Conservation (phyloP, 345 rosid genomes). For the Mangifera indica region DNA sequence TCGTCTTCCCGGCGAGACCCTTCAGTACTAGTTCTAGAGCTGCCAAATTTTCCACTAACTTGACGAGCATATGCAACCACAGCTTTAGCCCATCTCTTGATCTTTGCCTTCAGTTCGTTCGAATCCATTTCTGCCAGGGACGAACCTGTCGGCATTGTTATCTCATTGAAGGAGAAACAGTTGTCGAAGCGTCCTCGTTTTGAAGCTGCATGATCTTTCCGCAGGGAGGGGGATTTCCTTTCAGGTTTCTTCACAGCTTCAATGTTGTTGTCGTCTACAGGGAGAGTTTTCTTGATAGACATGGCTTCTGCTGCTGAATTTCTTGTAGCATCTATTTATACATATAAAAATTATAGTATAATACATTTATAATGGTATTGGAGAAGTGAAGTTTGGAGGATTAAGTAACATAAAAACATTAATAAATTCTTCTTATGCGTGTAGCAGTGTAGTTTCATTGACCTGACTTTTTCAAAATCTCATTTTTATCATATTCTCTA, state of each 20-base stretch:
- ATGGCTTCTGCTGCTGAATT: constrained; percentile 22
- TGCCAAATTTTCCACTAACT: constrained; percentile 50
- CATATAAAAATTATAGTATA: no score
- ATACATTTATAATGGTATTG: not conserved
- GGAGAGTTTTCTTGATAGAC: constrained; percentile 42
- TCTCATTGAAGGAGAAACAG: constrained; percentile 53
- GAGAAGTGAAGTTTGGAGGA: not conserved
- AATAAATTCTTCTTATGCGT: constrained; percentile 12
- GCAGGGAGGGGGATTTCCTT: not conserved
- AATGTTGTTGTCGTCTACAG: not conserved
- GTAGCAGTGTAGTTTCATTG: constrained; percentile 21
- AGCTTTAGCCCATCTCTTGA: constrained; percentile 80
- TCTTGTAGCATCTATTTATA: constrained; percentile 9
- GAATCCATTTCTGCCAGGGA: constrained; percentile 60
- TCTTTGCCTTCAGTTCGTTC: constrained; percentile 61
- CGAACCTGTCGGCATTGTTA: constrained; percentile 35
- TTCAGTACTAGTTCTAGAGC: constrained; percentile 14
- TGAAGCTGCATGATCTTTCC: not conserved
- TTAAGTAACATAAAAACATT: constrained; percentile 7
- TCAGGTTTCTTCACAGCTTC: not conserved
- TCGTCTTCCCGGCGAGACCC: not conserved
- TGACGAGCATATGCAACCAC: constrained; percentile 79
- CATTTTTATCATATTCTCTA: not conserved
- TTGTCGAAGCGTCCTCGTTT: constrained; percentile 26
- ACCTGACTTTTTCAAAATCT: constrained; percentile 33